These are phyloP conservation scores for Arabidopsis suecica DNA, from an alignment of 345 rosid genomes.

Conservation along the genomic window DNA sequence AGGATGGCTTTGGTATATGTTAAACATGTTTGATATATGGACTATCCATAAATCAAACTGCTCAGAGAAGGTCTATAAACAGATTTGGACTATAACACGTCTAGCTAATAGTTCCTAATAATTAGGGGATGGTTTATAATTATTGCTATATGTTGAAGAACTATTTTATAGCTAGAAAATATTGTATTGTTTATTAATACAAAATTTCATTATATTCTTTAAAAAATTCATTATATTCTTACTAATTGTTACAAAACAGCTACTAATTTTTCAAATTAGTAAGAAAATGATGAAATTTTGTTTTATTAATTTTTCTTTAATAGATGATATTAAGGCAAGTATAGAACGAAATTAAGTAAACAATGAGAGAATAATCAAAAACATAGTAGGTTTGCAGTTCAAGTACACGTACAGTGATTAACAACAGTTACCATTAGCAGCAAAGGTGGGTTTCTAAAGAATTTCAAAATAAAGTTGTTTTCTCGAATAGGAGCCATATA, in stretches of 20 bases:
- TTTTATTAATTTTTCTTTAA: background rate
- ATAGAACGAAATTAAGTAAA: background rate
- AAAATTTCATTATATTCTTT: no score
- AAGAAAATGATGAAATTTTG: background rate
- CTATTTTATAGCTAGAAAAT: no score
- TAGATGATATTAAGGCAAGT: background rate
- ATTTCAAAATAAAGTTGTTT: slow-evolving; percentile 42
- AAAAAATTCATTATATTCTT: no score
- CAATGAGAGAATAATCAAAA: slow-evolving; percentile 21
- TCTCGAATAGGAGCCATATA: slow-evolving; percentile 23
- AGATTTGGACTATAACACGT: no score
- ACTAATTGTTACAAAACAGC: background rate
- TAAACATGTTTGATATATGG: background rate
- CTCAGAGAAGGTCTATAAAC: no score
- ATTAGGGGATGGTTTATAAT: no score
- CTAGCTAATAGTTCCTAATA: no score
- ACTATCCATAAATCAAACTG: background rate
- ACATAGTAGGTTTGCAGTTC: background rate
- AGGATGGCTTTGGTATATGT: background rate
- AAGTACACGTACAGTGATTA: slow-evolving; percentile 25
- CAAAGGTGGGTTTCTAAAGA: slow-evolving; percentile 31
- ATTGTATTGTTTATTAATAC: no score
- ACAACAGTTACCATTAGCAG: slow-evolving; percentile 18
- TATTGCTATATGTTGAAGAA: no score
- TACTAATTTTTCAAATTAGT: background rate